Base-by-base conservation (phyloP, 768 basidiomycete genomes). In the Mycena olivaceomarginata region DNA sequence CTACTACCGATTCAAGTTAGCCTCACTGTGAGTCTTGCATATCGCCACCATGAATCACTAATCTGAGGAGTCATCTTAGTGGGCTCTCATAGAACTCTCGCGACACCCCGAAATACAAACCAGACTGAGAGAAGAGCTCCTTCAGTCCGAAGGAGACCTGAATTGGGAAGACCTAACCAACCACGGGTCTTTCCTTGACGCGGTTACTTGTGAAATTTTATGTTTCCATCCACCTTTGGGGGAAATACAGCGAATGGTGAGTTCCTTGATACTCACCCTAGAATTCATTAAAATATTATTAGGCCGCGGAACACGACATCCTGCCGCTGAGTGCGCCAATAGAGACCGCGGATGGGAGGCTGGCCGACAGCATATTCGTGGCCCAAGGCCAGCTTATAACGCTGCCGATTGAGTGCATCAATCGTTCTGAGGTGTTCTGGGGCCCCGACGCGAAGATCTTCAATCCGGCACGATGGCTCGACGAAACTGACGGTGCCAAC, bases 401-500 rank as follows among this genome's bases (percentile, higher is more conserved):
- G 8, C 74, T 89, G 2, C 86, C 89, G 0, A 83, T 90, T 60
- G 70, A 80, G 20, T 78, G 78, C 53, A 83, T 91, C 45, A 90
- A 92, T 77, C 80, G 82, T 37, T 85, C 87, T 7, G 79, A 82
- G 20, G 78, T 68, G 7, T 78, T 89, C 25, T 92, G 90, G 88
- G 91, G 91, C 5, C 62, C 83, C 0, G 86, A 89, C 48, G 87
- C 89, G 31, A 85, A 81, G 41, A 81, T 85, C 60, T 91, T 90
- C 77, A 83, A 83, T 6, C 90, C 90, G 0, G 83, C 85, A 45
- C 86, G 90, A 7, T 91, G 90, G 77, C 45, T 74, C 48, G 62
- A 70, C 68, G 31, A 45, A 4, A 46, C n/a, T 22, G n/a, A 45
- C 43, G 43, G 46, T 22, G 59, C 5, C 16, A 40, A 63, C 20